These are phyloP conservation scores for Thielaviopsis populi DNA, from an alignment of 2,329 filamentous ascomycete species.

Conservation along the genomic window DNA sequence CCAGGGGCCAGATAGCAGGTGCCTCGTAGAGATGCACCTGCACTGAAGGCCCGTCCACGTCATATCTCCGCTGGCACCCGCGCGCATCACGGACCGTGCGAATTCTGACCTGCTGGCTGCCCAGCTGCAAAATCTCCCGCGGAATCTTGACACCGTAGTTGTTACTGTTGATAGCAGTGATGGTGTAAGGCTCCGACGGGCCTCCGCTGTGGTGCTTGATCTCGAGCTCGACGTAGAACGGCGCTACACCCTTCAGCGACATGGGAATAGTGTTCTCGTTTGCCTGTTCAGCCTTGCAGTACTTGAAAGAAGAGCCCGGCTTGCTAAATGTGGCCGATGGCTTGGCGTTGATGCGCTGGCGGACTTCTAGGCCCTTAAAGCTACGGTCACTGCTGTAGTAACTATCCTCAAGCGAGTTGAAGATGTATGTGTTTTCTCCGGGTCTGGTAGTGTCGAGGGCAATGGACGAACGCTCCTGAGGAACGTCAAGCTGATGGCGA, in stretches of 20 bases:
- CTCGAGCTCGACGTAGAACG: slow-evolving; percentile 81
- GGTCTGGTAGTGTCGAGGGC: slow-evolving; percentile 74
- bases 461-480: slow-evolving; percentile 60
- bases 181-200: slow-evolving; percentile 64
- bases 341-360: slow-evolving; percentile 71
- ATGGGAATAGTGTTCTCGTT: slow-evolving; percentile 82
- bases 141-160: slow-evolving; percentile 72
- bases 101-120: slow-evolving; percentile 78
- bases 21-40: slow-evolving; percentile 88
- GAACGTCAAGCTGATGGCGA: slow-evolving; percentile 60
- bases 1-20: slow-evolving; percentile 75
- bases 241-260: slow-evolving; percentile 63
- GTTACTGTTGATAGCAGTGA: slow-evolving; percentile 63
- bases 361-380: slow-evolving; percentile 52
- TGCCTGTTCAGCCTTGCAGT: slow-evolving; percentile 71
- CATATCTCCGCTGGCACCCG: slow-evolving; percentile 69
- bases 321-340: slow-evolving; percentile 70
- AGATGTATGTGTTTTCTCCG: slow-evolving; percentile 74
- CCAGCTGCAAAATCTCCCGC: slow-evolving; percentile 67
- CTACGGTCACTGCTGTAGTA: slow-evolving; percentile 65
- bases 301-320: slow-evolving; percentile 87
- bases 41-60: slow-evolving; percentile 57
- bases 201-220: slow-evolving; percentile 79
- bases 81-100: slow-evolving; percentile 76
- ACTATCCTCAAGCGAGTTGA: slow-evolving; percentile 66